Percentiles rank a stretch among this genome's conserved stretches.
These are phyloP conservation scores for Chlorella variabilis DNA, from an alignment of 163 green algal genomes.

Conservation along the genomic window DNA sequence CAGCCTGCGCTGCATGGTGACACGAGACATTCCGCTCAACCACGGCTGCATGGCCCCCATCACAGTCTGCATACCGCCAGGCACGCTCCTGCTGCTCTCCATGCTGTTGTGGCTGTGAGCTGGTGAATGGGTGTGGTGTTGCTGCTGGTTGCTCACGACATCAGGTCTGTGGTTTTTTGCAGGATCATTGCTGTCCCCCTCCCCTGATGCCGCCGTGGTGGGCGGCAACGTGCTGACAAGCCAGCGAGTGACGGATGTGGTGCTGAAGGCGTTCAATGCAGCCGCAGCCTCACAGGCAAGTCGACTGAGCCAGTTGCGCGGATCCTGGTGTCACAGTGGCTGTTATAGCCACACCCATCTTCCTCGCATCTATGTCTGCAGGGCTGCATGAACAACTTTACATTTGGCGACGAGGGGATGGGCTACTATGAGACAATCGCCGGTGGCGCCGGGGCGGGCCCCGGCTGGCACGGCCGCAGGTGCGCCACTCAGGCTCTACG, in stretches of 20 bases:
- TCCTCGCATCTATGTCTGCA: conserved; percentile 40
- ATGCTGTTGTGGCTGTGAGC: not conserved
- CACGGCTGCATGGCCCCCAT: conserved; percentile 97
- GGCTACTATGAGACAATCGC: conserved; percentile 99
- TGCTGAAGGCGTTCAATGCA: conserved; percentile 90
- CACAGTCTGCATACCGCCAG: conserved; percentile 82
- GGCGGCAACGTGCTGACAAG: conserved; percentile 98
- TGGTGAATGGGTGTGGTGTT: not conserved
- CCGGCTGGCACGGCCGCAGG: conserved; percentile 86
- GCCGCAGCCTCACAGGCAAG: conserved; percentile 83
- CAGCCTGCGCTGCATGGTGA: conserved; percentile 76
- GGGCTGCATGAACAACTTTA: conserved; percentile 99
- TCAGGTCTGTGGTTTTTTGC: not conserved
- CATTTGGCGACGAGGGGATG: conserved; percentile 94
- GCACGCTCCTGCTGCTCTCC: not conserved
- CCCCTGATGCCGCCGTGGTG: conserved; percentile 84
- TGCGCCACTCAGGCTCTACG: too few relatives aligned
- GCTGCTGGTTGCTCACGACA: too few relatives aligned
- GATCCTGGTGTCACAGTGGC: not conserved
- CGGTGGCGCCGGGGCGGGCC: conserved; percentile 91
- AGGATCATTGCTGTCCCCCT: conserved; percentile 87
- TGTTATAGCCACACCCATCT: not conserved
- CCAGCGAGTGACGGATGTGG: conserved; percentile 97
- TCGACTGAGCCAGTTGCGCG: not conserved
- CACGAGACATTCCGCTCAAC: conserved; percentile 93